Percentiles rank a stretch among this genome's conserved stretches.
These are phyloP conservation scores for Penicillium maclennaniae DNA, from an alignment of 495 filamentous ascomycete species.

Conservation along the genomic window DNA sequence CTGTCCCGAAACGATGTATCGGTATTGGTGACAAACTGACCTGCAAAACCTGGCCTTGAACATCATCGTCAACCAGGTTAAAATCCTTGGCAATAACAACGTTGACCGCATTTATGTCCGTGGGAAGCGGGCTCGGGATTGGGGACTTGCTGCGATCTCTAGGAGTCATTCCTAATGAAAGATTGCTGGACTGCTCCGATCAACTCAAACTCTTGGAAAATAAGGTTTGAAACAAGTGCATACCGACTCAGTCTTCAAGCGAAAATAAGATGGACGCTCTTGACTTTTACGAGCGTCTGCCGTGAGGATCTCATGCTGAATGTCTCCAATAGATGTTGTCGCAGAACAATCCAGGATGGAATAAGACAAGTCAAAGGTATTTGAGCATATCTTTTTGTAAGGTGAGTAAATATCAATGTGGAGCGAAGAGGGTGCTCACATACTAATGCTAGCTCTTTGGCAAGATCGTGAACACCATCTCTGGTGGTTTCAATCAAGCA, in stretches of 20 bases:
- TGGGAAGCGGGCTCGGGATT: slow-evolving; percentile 15
- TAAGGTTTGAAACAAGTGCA: background rate
- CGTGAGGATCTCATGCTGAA: slow-evolving; percentile 62
- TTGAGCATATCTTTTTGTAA: slow-evolving; percentile 53
- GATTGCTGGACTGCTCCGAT: slow-evolving; percentile 22
- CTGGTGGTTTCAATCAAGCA: slow-evolving; percentile 77
- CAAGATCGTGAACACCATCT: slow-evolving; percentile 57
- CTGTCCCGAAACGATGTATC: background rate
- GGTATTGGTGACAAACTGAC: slow-evolving; percentile 26
- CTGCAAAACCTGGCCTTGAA: slow-evolving; percentile 88
- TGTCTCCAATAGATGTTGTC: slow-evolving; percentile 73
- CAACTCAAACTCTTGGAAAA: background rate
- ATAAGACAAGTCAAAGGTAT: slow-evolving; percentile 66
- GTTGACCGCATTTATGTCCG: slow-evolving; percentile 60
- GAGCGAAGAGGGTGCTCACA: background rate
- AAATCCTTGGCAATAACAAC: slow-evolving; percentile 79
- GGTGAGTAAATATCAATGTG: slow-evolving; percentile 4
- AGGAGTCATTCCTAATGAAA: slow-evolving; percentile 15
- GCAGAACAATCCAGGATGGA: slow-evolving; percentile 67
- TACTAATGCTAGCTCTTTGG: slow-evolving; percentile 70
- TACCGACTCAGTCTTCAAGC: slow-evolving; percentile 21
- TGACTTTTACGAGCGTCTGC: slow-evolving; percentile 21
- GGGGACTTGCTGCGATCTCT: slow-evolving; percentile 23
- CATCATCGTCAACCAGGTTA: slow-evolving; percentile 58
- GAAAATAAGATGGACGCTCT: slow-evolving; percentile 14